phyloP scores from a whole-genome alignment of 2,329 filamentous ascomycete genomes.

The Exophiala sideris region DNA sequence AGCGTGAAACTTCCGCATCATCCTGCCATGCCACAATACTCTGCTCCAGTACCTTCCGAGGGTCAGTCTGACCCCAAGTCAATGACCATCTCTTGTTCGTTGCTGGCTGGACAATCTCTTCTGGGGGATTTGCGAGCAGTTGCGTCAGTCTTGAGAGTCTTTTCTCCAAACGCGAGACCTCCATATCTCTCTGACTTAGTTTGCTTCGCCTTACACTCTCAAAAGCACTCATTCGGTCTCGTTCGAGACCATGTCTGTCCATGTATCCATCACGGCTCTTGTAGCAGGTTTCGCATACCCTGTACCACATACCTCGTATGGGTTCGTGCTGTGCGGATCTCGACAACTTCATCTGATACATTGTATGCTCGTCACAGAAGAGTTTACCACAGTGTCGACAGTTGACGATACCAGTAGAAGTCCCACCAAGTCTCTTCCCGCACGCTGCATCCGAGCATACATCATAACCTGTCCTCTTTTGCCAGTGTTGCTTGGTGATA shows the following conservation, averaged over 20 bases:
- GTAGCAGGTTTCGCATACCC: constrained; percentile 98
- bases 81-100: constrained; percentile 50
- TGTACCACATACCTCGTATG: constrained; percentile 83
- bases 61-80: constrained; percentile 63
- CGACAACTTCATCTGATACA: constrained; percentile 99
- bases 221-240: constrained; percentile 73
- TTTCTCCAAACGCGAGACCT: constrained; percentile 87
- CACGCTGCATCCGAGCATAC: constrained; percentile 84
- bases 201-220: constrained; percentile 66
- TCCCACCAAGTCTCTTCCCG: constrained; percentile 67
- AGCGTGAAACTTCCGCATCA: constrained; percentile 72
- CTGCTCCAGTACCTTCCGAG: constrained; percentile 80
- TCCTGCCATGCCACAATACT: constrained; percentile 95
- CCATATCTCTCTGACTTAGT: constrained; percentile 80
- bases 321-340: constrained; percentile 86
- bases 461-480: constrained; percentile 70
- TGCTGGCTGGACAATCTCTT: constrained; percentile 53
- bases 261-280: constrained; percentile 96
- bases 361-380: constrained; percentile 96
- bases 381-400: constrained; percentile 88
- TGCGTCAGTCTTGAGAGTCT: constrained; percentile 85
- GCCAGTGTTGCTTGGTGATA: constrained; percentile 87
- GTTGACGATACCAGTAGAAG: constrained; percentile 80
- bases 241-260: constrained; percentile 70
- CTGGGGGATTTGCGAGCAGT: constrained; percentile 71